phyloP scores from a whole-genome alignment of 495 filamentous ascomycete genomes.

The Aspergillus sclerotioniger region DNA sequence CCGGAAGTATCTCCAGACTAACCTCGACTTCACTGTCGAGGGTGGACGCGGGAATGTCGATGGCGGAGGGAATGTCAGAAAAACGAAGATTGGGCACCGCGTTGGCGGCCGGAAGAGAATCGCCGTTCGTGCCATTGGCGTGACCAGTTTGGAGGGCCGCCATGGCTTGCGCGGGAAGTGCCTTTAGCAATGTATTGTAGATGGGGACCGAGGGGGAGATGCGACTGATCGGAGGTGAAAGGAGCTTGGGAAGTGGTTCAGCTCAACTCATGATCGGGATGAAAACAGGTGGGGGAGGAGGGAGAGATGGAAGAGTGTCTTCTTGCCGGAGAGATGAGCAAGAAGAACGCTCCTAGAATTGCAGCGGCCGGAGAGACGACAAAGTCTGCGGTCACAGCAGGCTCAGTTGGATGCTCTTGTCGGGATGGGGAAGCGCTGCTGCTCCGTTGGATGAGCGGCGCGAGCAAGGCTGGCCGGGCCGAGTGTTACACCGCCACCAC shows the following conservation, averaged over 20 bases:
- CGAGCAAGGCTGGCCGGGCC: neutral
- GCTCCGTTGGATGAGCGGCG: neutral
- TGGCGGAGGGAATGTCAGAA: conserved; percentile 80
- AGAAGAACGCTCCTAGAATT: conserved; percentile 4
- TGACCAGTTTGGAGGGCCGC: conserved; percentile 54
- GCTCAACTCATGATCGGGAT: conserved; percentile 39
- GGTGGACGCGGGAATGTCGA: conserved; percentile 84
- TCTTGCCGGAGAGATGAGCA: conserved; percentile 3
- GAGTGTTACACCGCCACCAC: neutral
- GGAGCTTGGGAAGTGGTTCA: conserved; percentile 13
- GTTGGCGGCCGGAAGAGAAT: conserved; percentile 22
- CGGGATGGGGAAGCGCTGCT: conserved; percentile 2
- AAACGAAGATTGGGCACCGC: conserved; percentile 56
- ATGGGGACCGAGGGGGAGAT: conserved; percentile 13
- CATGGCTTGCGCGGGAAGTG: conserved; percentile 38
- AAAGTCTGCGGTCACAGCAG: neutral
- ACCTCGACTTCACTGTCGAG: conserved; percentile 90
- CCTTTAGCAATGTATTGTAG: conserved; percentile 2
- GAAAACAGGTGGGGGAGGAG: conserved; percentile 8
- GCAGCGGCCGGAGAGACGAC: conserved; percentile 2
- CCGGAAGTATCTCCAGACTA: conserved; percentile 81
- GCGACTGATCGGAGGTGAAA: conserved; percentile 14
- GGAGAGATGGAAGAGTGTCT: neutral
- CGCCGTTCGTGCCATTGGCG: conserved; percentile 48
- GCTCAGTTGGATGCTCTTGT: neutral